Evolutionary conservation across 805 yeast genomes (phyloP), one percentile per base, ranked within the genome.

Genomic region (Candida endomychidarum): DNA sequence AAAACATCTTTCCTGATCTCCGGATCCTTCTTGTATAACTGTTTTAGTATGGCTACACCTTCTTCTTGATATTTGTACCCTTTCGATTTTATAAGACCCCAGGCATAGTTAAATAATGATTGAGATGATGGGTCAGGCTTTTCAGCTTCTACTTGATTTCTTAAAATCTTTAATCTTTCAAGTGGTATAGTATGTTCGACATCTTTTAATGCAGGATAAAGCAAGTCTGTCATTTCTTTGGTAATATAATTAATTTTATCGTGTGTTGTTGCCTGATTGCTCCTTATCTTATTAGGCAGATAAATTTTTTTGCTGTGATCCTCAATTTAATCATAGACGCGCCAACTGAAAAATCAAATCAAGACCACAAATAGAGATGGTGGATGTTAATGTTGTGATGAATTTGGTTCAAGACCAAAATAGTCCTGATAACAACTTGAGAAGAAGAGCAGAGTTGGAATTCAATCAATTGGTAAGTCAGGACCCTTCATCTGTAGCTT

Each of bases 21-120:
- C 0, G 96, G 91, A 0, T 84, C 83, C 36, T 80, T 87, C 49
- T 83, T 78, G 63, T 83, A 91, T 17, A 78, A 62, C 31, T 78
- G 79, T 0, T 87, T 77, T 43, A 93, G 68, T 20, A 91, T 70
- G 40, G 78, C 81, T 12, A 93, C 79, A 0, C 98, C 99, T 37
- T 83, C 72, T 51, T 83, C 74, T 55, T 86, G 95, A 46, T 86
- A 83, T 27, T 70, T 73, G 16, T 71, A 68, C 36, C 73, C 70
- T 37, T 61, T 57, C 2, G 95, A 81, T 59, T 88, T 90, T 47
- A 95, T 78, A 37, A 93, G 69, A 3, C 95, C 99, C 99, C 99
- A 93, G 0, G 97, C 95, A 53, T 86, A 86, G 62, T 95, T 93
- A 74, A 93, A 93, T 42, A 81, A 77, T 2, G 96, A 83, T 60